Base-by-base conservation (phyloP, 768 basidiomycete genomes). In the Tulasnella sp. region DNA sequence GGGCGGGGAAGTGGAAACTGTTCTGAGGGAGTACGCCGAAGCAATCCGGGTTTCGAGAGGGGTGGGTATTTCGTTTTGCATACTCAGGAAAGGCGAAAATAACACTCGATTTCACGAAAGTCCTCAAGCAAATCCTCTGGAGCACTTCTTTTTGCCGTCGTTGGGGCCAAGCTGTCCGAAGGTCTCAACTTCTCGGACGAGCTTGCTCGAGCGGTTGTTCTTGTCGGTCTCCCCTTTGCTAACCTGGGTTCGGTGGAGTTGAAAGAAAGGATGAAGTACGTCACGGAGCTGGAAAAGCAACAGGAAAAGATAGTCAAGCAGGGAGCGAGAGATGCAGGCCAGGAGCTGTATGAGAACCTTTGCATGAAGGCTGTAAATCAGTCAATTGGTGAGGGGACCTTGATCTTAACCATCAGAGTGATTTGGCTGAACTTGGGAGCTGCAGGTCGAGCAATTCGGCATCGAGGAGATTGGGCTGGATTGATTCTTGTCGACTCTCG, bases 131-230 rank as follows among this genome's bases (percentile, higher is more conserved):
- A 81, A 77, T 83, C 85, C 10, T 38, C 76, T 0, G 96, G 96
- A 21, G 94, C 95, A 3, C 84, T 99, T 52, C 87, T 99, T 6
- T 92, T 99, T 78, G 97, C 98, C 2, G 98, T 99, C 14, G 92
- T 99, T 38, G 97, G 97, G 24, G 97, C 96, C 38, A 99, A 98
- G 84, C 89, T 99, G n/a, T 97, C 95, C 0, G 98, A 99, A 85
- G 97, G 97, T 10, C 87, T 90, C 81, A 90, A 90, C 84, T 90
- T 90, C 82, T 83, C 87, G 0, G 86, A 87, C 84, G 89, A 91
- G 73, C 90, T 95, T 21, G 96, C 96, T 2, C 92, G 96, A 40
- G 93, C 91, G 16, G 94, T 98, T 34, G 87, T 96, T 40, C 89
- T 97, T 79, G 88, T 97, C 72, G 98, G 98, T 3, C 88, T 99